Conservation (phyloP, 208 protist species). For the Wallacemonas rigidus region DNA sequence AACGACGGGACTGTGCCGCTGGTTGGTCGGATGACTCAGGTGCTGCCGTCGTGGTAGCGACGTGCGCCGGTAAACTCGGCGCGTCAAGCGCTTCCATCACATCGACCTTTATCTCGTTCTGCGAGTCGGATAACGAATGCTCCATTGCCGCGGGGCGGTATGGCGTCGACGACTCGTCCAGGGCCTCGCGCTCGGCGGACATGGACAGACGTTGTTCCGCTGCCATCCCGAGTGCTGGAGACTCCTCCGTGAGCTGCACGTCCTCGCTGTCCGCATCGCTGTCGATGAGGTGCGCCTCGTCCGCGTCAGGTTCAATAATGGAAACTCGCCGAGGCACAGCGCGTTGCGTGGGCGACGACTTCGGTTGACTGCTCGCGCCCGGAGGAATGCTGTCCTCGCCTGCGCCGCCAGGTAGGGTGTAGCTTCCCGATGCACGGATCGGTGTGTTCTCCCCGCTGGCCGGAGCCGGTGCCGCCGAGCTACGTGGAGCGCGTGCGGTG, state of each 20-base stretch:
- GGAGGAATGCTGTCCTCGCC: constrained; percentile 1
- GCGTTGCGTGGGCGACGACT: not conserved
- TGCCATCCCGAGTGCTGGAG: not conserved
- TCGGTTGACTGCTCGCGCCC: no score
- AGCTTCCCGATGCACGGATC: constrained; percentile 8
- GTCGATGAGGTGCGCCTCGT: not conserved
- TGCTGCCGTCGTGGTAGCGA: no score
- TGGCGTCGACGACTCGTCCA: constrained; percentile 29
- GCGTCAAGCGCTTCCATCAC: not conserved
- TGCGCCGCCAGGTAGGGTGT: not conserved
- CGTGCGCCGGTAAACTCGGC: no score
- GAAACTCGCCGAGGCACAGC: not conserved
- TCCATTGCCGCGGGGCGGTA: constrained; percentile 36
- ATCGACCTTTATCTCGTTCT: not conserved
- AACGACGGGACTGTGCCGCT: no score
- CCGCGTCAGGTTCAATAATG: not conserved
- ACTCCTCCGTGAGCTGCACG: constrained; percentile 16
- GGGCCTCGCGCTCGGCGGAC: constrained; percentile 24
- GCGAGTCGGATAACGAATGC: constrained; percentile 1
- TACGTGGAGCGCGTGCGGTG: not conserved
- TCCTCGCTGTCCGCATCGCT: constrained; percentile 19
- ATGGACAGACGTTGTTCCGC: constrained; percentile 27
- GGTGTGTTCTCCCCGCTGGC: constrained; percentile 12
- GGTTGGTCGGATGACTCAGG: no score
- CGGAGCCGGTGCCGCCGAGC: not conserved